Conservation (phyloP, 805 yeast species). For the Teunomyces lycoperdinae region DNA sequence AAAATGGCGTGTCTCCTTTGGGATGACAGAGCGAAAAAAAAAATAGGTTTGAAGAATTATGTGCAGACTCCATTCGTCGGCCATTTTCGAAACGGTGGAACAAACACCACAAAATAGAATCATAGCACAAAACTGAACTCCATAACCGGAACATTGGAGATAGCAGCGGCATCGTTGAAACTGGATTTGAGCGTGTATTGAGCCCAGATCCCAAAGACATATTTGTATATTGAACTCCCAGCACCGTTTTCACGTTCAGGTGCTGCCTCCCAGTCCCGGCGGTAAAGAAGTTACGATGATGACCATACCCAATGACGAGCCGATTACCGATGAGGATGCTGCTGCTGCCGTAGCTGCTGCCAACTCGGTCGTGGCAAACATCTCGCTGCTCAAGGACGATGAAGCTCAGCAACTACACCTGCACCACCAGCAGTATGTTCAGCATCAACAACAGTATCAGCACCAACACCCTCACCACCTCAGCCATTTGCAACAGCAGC, state of each 20-base stretch:
- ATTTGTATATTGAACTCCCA: neutral
- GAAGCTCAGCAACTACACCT: constrained; percentile 9
- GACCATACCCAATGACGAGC: constrained; percentile 10
- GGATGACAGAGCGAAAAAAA: neutral
- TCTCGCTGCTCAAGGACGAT: constrained; percentile 9
- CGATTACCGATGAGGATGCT: constrained; percentile 11
- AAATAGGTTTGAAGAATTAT: neutral
- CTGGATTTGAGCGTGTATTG: neutral
- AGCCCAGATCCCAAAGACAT: neutral
- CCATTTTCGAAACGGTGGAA: neutral
- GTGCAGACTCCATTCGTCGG: neutral
- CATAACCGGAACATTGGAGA: constrained; percentile 1
- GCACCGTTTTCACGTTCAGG: neutral
- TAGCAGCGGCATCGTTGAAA: neutral
- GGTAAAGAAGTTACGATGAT: constrained; percentile 6
- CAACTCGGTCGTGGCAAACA: constrained; percentile 8
- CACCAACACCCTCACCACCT: constrained; percentile 12
- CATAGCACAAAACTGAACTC: constrained; percentile 10
- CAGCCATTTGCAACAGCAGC: constrained; percentile 8
- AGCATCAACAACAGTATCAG: constrained; percentile 12
- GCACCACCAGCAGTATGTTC: constrained; percentile 8
- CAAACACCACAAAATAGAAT: constrained; percentile 10
- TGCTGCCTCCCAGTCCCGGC: neutral
- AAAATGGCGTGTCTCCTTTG: neutral
- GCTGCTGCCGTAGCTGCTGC: constrained; percentile 12